Base-by-base conservation (phyloP, 768 basidiomycete genomes). In the Lactarius sanguifluus region DNA sequence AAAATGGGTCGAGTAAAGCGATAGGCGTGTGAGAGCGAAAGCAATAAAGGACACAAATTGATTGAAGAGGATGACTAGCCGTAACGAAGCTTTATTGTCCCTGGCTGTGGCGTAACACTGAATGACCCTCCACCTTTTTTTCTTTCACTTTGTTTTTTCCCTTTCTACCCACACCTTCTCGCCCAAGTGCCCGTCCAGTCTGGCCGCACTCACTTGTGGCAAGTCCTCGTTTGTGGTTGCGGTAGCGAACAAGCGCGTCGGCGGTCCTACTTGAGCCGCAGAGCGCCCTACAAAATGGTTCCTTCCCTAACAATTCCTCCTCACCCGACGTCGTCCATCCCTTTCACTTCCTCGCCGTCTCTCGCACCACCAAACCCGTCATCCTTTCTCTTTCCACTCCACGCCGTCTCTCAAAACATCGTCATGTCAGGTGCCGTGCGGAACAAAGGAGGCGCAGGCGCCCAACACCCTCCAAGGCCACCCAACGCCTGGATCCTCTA, bases 401-500 rank as follows among this genome's bases (percentile, higher is more conserved):
- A 23, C 7, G 8, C 15, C 32, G n/a, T 36, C 0, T 55, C 66
- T 15, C 62, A 64, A 47, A 59, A 30, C 23, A 55, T 16, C 41
- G 2, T 20, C 65, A 67, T 67, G 66, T 67, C 66, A 32, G 28
- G 43, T 60, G 25, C 41, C 58, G 9, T 28, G 13, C 60, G 58
- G 47, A 64, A 57, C 55, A 64, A 50, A 41, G n/a, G 59, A 55
- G 61, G 50, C 60, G 41, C 62, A 16, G 59, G 56, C 45, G 66
- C 55, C 50, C 59, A 57, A 40, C 50, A 58, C 8, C 47, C 73
- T 2, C 78, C 79, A 18, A 76, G 82, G 30, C 82, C 82, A 18
- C 80, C 79, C 36, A 83, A 82, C 70, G 80, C 82, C 10, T 82
- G 82, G 82, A 82, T 83, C 69, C 70, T 83, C 15, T 83, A 82